Percentiles rank a stretch among this genome's conserved stretches.
These are phyloP conservation scores for Phytophthora cryptogea DNA, from an alignment of 352 stramenopile genomes.

Conservation along the genomic window DNA sequence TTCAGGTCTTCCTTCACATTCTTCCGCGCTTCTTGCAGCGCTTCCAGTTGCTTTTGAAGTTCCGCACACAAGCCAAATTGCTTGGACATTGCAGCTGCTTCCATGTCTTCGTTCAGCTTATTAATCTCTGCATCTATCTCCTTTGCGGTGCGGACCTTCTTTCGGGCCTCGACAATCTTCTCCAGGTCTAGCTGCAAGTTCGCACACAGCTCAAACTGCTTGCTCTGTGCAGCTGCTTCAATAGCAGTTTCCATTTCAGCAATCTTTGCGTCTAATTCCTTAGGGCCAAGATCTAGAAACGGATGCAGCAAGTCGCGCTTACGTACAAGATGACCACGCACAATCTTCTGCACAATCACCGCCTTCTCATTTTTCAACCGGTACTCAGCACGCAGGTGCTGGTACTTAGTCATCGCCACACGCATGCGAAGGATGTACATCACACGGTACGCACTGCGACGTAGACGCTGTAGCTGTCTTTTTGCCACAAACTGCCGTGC, in stretches of 20 bases:
- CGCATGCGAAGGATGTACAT: slow-evolving; percentile 60
- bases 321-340: slow-evolving; percentile 70
- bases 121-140: slow-evolving; percentile 85
- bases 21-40: slow-evolving; percentile 72
- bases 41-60: slow-evolving; percentile 81
- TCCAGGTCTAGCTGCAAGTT: slow-evolving; percentile 87
- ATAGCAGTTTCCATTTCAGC: slow-evolving; percentile 78
- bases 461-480: slow-evolving; percentile 48
- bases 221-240: slow-evolving; percentile 73
- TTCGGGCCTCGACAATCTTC: slow-evolving; percentile 77
- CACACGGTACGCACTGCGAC: slow-evolving; percentile 64
- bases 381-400: slow-evolving; percentile 51
- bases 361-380: slow-evolving; percentile 55
- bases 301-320: slow-evolving; percentile 79
- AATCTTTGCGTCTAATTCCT: slow-evolving; percentile 83
- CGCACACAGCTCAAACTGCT: slow-evolving; percentile 86
- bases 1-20: slow-evolving; percentile 86
- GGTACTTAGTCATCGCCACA: slow-evolving; percentile 71
- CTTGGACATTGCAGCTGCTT: slow-evolving; percentile 69
- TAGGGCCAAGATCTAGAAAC: slow-evolving; percentile 75
- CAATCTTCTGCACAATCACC: slow-evolving; percentile 76
- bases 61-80: slow-evolving; percentile 84
- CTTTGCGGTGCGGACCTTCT: slow-evolving; percentile 86
- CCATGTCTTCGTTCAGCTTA: slow-evolving; percentile 79
- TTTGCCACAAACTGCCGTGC: slow-evolving; percentile 72